These are phyloP conservation scores for Castanospermum australe DNA, from an alignment of 306 rosid genomes.

Conservation along the genomic window DNA sequence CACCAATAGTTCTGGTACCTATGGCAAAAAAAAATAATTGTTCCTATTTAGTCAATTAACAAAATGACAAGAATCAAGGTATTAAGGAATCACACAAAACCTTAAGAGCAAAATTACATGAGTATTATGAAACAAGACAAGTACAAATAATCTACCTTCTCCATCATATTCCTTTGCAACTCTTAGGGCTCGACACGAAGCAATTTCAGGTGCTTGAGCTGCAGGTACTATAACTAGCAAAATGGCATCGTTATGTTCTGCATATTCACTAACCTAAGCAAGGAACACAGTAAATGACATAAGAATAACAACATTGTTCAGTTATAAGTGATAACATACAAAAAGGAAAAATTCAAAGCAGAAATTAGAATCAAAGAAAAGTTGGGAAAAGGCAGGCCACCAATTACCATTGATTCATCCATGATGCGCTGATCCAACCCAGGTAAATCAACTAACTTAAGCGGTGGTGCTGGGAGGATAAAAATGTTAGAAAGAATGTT, in stretches of 20 bases:
- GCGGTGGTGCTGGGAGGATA: conserved; percentile 81
- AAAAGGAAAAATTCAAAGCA: background rate
- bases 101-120: background rate
- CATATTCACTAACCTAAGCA: conserved; percentile 86
- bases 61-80: background rate
- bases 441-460: conserved; percentile 93
- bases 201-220: conserved; percentile 85
- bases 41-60: conserved; percentile 22
- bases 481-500: conserved; percentile 23
- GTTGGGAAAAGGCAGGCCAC: conserved; percentile 19
- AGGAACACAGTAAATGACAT: conserved; percentile 30
- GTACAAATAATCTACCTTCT: conserved; percentile 60
- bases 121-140: background rate
- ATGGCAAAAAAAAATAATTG: conserved; percentile 15
- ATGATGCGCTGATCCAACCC: conserved; percentile 91
- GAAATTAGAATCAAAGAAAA: background rate
- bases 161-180: conserved; percentile 80
- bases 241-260: conserved; percentile 90
- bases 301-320: conserved; percentile 22
- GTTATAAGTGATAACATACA: background rate
- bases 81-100: conserved; percentile 6
- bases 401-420: conserved; percentile 87
- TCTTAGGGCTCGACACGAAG: conserved; percentile 86
- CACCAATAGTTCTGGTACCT: conserved; percentile 95
- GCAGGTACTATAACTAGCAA: conserved; percentile 87